Evolutionary conservation across 2,329 filamentous ascomycete genomes (phyloP), one percentile per base, ranked within the genome.

Genomic region (Fusarium sp.): DNA sequence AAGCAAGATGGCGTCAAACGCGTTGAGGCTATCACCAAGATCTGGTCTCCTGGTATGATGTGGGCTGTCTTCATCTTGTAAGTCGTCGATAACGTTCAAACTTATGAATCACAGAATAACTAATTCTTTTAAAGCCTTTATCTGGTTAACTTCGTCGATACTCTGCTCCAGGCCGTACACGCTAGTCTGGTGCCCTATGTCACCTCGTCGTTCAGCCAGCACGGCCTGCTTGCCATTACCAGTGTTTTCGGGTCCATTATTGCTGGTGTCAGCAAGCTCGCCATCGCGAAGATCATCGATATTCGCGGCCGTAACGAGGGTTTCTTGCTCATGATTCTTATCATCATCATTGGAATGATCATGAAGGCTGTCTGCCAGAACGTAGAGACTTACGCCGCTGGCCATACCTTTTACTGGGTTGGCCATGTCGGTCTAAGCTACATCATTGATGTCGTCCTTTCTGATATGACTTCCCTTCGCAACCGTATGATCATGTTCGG

Each of bases 181-280:
- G 54, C 80, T 54, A 84, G 86, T 34, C 78, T 91, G 44, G 83
- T 85, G 11, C 84, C 87, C 45, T 91, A 88, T 76, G 86, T 90
- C 20, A 91, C 89, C 3, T 91, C 88, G 59, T 83, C 86, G 3
- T 92, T 91, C 73, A 81, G 80, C 42, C 81, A 84, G 51, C 89
- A 91, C 72, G 89, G 88, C 9, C 80, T 92, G 38, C 82, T 92
- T 15, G 86, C 88, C 3, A 89, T 88, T 0, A 85, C 90, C 32
- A 80, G 85, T 51, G 88, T 91, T 26, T 83, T 91, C 9, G 86
- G 89, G 38, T 75, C 74, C 42, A 74, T 81, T 36, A 75, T 83
- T 23, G 75, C 75, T 50, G 79, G 77, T 48, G 75, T 79, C n/a
- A 73, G 76, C 32, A 74, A 76, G 34, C 77, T 81, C 4, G 76